A percentile compares a stretch with the other conserved stretches of the same genome.
phyloP scores from a whole-genome alignment of 176 grass and related monocot genomes.

The Alopecurus myosuroides region DNA sequence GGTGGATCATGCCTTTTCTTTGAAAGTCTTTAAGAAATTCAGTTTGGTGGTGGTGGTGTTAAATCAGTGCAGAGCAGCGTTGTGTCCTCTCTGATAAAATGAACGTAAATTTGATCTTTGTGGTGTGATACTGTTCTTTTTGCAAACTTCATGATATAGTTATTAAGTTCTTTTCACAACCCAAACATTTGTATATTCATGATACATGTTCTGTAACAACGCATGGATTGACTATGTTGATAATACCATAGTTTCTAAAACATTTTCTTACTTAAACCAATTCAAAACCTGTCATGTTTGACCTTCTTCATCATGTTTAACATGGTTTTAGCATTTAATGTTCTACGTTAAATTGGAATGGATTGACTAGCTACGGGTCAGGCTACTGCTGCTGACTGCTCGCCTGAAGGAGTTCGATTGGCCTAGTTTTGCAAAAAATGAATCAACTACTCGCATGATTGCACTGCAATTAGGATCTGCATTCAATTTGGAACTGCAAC shows the following conservation, averaged over 20 bases:
- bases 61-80: not conserved
- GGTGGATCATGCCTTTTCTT: not conserved
- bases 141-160: not conserved
- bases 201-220: not conserved
- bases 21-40: not conserved
- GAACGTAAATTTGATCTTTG: not conserved
- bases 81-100: constrained; percentile 11
- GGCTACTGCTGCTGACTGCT: not conserved
- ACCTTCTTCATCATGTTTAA: not conserved
- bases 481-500: not conserved
- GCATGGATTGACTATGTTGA: not conserved
- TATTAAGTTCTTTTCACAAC: not conserved
- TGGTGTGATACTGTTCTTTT: not conserved
- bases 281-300: not conserved
- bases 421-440: not conserved
- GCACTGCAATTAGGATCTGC: not conserved
- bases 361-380: not conserved
- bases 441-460: not conserved
- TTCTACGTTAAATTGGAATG: not conserved
- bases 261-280: not conserved
- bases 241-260: not conserved
- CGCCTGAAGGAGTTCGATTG: not conserved
- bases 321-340: not conserved
- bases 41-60: not conserved
- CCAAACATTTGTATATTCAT: not conserved